Evolutionary conservation across 495 filamentous ascomycete genomes (phyloP), one percentile per base, ranked within the genome.

Genomic region (Xylona heveae): DNA sequence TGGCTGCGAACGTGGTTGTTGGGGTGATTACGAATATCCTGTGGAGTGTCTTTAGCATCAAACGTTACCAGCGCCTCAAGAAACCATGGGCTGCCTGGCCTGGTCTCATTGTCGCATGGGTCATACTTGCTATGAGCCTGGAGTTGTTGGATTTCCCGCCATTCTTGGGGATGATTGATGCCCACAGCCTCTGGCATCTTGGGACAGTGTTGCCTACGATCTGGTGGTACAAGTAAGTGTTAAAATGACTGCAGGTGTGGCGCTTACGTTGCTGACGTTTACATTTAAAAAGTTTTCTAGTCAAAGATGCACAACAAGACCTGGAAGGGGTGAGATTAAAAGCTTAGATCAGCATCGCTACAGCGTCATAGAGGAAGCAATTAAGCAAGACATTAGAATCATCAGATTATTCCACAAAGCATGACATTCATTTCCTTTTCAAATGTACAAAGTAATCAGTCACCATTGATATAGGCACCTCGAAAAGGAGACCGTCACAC

Each of bases 81-180:
- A 64, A 66, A 43, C 48, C 58, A 3, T 97, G 88, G 88, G 71
- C 80, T 5, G 67, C 70, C 34, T 93, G 83, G 79, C 90, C 90
- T 2, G 82, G 82, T 28, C 51, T 95, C 52, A 82, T 85, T 42
- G 88, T 95, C 28, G 78, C 73, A 10, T 94, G 83, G 84, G 62
- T 97, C 36, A 61, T 91, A 36, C 45, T 83, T 48, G 83, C 79
- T 6, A 97, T 97, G 88, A 83, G 85, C 47, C 55, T 97, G 47
- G 88, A 97, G 51, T 44, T 97, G 43, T 55, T 95, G 36, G 88
- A 97, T 52, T 97, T 97, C 48, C 68, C 90, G 35, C 88, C 88
- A 2, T 57, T 79, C 43, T 62, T 69, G 57, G 78, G 77, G 9
- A 68, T 73, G 44, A 47, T 97, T 24, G 88, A 97, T 64, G 88